Evolutionary conservation across 331 rosid species (phyloP).

Genomic region (Phaseolus coccineus): DNA sequence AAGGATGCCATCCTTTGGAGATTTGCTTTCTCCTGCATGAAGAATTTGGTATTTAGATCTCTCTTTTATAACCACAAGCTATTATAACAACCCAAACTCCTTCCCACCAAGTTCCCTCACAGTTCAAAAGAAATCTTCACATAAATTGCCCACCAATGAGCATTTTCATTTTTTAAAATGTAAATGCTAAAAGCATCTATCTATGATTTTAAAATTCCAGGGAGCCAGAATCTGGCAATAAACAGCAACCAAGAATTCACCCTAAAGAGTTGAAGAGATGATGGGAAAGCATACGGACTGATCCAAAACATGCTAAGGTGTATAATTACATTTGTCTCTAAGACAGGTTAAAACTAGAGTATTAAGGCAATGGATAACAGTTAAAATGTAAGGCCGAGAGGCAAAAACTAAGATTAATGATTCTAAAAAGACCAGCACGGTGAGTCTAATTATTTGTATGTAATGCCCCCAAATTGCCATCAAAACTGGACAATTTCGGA

Average conservation of each 20-base stretch:
- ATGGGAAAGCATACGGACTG: not conserved
- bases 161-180: slow-evolving; percentile 15
- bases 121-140: not conserved
- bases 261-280: slow-evolving; percentile 8
- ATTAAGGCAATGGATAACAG: not conserved
- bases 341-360: slow-evolving; percentile 1
- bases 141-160: slow-evolving; percentile 13
- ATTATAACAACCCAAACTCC: slow-evolving; percentile 31
- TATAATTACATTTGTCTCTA: not conserved
- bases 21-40: slow-evolving; percentile 74
- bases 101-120: slow-evolving; percentile 31
- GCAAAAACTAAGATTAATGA: slow-evolving; percentile 16
- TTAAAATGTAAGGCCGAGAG: not conserved
- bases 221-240: slow-evolving; percentile 27
- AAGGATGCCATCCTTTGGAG: slow-evolving; percentile 65
- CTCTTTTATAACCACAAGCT: slow-evolving; percentile 17
- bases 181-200: not conserved
- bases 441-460: slow-evolving; percentile 15
- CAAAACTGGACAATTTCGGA: slow-evolving; percentile 8
- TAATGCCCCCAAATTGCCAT: slow-evolving; percentile 17
- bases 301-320: slow-evolving; percentile 9
- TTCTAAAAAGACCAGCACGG: slow-evolving; percentile 6
- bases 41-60: slow-evolving; percentile 38
- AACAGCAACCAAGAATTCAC: not conserved
- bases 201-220: not conserved